These are phyloP conservation scores for Hyparrhenia diplandra DNA, from an alignment of 176 grass and related monocot species.

Conservation along the genomic window DNA sequence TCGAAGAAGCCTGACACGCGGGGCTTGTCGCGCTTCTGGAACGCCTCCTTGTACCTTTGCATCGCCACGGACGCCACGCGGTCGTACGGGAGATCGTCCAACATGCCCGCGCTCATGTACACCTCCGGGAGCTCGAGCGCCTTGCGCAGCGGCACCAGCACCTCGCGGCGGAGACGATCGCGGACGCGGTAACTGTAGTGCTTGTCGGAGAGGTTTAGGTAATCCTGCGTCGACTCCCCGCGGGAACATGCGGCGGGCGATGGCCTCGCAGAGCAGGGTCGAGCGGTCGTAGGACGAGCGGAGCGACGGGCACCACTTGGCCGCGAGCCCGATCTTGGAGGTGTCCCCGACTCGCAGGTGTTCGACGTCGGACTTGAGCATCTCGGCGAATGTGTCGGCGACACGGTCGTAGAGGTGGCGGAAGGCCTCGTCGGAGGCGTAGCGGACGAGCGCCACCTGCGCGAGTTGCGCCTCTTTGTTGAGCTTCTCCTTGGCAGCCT, in stretches of 20 bases:
- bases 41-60: not conserved
- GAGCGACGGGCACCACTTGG: slow-evolving; percentile 66
- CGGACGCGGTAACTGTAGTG: slow-evolving; percentile 60
- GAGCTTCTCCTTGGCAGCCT: slow-evolving; percentile 5
- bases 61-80: not conserved
- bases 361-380: slow-evolving; percentile 4
- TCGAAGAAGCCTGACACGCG: not conserved
- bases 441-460: not conserved
- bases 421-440: not conserved
- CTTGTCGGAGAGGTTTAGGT: slow-evolving; percentile 30
- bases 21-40: slow-evolving; percentile 5
- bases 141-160: slow-evolving; percentile 44
- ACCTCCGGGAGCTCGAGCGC: slow-evolving; percentile 58
- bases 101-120: slow-evolving; percentile 45
- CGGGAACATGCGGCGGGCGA: slow-evolving; percentile 47
- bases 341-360: not conserved
- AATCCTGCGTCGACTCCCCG: slow-evolving; percentile 28
- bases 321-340: slow-evolving; percentile 43
- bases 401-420: not conserved
- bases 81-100: not conserved
- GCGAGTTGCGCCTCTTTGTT: not conserved
- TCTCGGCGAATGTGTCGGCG: not conserved
- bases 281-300: slow-evolving; percentile 45
- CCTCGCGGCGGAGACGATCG: slow-evolving; percentile 14
- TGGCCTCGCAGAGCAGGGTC: slow-evolving; percentile 62